Base-by-base conservation (phyloP, 768 basidiomycete species). In the Trametes gibbosa region DNA sequence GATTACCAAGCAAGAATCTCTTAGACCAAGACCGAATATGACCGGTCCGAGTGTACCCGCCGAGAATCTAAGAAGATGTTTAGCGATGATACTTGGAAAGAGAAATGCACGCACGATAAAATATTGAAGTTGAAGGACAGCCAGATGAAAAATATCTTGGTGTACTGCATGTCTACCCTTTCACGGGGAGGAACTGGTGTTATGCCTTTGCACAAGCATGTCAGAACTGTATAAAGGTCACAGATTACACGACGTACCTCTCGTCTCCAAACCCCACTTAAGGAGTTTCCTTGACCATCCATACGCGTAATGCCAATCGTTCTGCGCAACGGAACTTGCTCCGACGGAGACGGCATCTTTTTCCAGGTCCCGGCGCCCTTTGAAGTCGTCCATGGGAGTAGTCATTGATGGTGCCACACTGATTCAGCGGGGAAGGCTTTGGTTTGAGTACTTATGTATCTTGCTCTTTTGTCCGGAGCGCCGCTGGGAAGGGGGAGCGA, bases 31-130 rank as follows among this genome's bases (percentile, higher is more conserved):
- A 16, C 73, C 76, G 63, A 73, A 82, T 3, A 74, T 67, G 1
- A 75, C 70, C 0, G 81, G 79, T 0, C 81, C 81, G 2, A 81
- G 67, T 1, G 77, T 76, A 0, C 81, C 81, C 4, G 80, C 69
- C 17, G 78, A 80, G 62, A 80, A 79, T n/a, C 77, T 78, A 13
- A 16, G 2, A 35, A 24, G 21, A 12, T 23, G 19, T 35, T 21
- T 39, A 49, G 35, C 23, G 24, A 46, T 5, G 1, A 4, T 12
- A 24, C 3, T 5, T 23, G 7, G 3, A 14, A 16, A 17, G 21
- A 16, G 3, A 29, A 14, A 5, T 16, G 23, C 3, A 61, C 67
- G 43, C 55, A 77, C 75, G 76, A 76, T 25, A 77, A 61, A 49
- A 78, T 76, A 51, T 76, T 76, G 59, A 71, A 69, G 63, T 78